Conservation (phyloP, 768 basidiomycete genomes). For the Tylopilus vinaceipallidus region DNA sequence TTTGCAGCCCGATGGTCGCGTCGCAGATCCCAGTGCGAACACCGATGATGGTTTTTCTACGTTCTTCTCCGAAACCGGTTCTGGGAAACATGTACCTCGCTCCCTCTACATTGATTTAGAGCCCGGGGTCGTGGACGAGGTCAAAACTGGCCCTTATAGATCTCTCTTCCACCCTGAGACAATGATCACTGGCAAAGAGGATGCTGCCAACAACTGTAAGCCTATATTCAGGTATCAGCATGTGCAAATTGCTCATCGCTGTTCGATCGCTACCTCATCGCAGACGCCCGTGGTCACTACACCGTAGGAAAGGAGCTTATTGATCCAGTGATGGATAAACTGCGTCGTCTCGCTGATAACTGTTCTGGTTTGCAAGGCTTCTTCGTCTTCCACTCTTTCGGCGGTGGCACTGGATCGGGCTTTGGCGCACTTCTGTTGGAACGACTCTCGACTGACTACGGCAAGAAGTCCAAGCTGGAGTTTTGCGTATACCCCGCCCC, state of each 20-base stretch:
- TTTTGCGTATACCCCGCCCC: constrained; percentile 98
- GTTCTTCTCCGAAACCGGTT: constrained; percentile 94
- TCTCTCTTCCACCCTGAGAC: constrained; percentile 98
- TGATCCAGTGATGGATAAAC: constrained; percentile 94
- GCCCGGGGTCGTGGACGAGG: constrained; percentile 93
- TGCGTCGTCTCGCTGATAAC: constrained; percentile 96
- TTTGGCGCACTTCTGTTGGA: constrained; percentile 98
- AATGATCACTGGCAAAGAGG: constrained; percentile 96
- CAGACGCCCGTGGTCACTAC: constrained; percentile 98
- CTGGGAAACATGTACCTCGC: constrained; percentile 94
- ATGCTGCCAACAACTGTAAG: constrained; percentile 98
- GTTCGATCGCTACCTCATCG: constrained; percentile 5
- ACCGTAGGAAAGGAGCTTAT: constrained; percentile 99
- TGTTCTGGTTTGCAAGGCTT: constrained; percentile 98
- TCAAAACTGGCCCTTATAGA: constrained; percentile 88
- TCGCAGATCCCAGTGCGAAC: constrained; percentile 50
- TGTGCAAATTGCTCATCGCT: constrained; percentile 9
- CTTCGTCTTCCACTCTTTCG: constrained; percentile 99
- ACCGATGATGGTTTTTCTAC: constrained; percentile 91
- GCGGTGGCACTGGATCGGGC: constrained; percentile 98
- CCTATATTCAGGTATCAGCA: constrained; percentile 4
- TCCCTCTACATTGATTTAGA: constrained; percentile 96
- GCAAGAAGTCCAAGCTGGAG: constrained; percentile 99
- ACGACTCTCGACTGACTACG: constrained; percentile 96
- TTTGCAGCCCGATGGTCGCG: constrained; percentile 85